Evolutionary conservation across 495 filamentous ascomycete species (phyloP), one percentile per base, ranked within the genome.

Genomic region (Hypoxylon fragiforme): DNA sequence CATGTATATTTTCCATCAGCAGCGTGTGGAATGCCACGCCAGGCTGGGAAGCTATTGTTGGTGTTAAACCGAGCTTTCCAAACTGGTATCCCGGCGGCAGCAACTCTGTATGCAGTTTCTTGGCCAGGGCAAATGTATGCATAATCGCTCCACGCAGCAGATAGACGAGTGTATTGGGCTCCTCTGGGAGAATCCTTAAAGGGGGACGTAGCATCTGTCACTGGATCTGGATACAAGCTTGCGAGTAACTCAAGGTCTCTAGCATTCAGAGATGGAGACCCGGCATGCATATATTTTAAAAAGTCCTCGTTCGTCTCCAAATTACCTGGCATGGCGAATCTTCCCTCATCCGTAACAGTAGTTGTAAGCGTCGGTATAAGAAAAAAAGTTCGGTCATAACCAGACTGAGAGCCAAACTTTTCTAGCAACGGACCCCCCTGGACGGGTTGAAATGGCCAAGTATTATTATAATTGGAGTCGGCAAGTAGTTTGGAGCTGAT

Each of bases 371-470:
- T 77, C 20, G 84, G 82, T n/a, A 86, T 70, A 50, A 74, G 75
- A 37, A 84, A 75, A 69, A 77, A 80, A 11, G 67, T 58, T 5
- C 71, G 66, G 0, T 77, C 60, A 18, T 72, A 67, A 78, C 81
- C 84, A 28, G 77, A 75, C 14, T 77, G 70, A 0, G 80, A 65
- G 13, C 78, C 77, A 20, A 68, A 68, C 11, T 73, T 71, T 9
- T 69, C 57, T 34, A 82, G 76, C 51, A 73, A 52, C 26, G 69
- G 65, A 2, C 74, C 75, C 54, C 85, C 84, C 46, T 85, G 81
- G 21, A 81, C 81, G 16, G 84, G 83, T 61, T 86, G 83, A 62
- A 85, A 87, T 11, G 83, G 81, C 83, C 83, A 85, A 5, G 81
- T 78, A 5, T 80, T 65, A 5, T 78, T 77, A 7, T 73, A 69